Percentiles rank a stretch among this genome's conserved stretches.
phyloP scores from a whole-genome alignment of 768 basidiomycete genomes.

The Suillus decipiens region DNA sequence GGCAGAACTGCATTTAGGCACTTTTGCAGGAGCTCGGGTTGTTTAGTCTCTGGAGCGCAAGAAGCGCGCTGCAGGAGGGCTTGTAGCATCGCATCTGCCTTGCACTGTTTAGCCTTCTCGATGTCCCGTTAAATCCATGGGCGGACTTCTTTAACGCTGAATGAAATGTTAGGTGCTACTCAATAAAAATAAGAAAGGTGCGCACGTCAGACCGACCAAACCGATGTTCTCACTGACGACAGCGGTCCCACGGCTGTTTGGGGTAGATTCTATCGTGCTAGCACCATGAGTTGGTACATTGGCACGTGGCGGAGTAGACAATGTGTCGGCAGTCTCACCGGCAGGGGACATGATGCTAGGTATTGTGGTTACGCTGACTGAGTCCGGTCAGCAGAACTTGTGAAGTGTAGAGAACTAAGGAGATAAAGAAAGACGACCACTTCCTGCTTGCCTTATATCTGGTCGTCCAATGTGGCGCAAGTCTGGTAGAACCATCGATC shows the following conservation, averaged over 20 bases:
- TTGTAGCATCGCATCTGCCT: background rate
- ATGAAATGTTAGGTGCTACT: background rate
- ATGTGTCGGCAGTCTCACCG: background rate
- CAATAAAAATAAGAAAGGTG: background rate
- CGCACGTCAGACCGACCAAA: background rate
- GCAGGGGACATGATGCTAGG: no score
- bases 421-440: no score
- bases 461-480: no score
- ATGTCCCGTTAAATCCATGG: background rate
- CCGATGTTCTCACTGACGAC: conserved; percentile 1
- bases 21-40: no score
- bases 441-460: no score
- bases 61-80: background rate
- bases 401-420: no score
- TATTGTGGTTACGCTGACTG: no score
- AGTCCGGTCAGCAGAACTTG: no score
- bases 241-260: background rate
- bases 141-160: background rate
- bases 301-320: background rate
- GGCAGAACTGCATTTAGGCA: no score
- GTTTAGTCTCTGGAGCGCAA: no score
- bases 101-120: background rate
- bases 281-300: background rate
- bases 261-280: background rate
- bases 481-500: no score